These are phyloP conservation scores for Bipolaris bicolor DNA, from an alignment of 2,329 filamentous ascomycete species.

Conservation along the genomic window DNA sequence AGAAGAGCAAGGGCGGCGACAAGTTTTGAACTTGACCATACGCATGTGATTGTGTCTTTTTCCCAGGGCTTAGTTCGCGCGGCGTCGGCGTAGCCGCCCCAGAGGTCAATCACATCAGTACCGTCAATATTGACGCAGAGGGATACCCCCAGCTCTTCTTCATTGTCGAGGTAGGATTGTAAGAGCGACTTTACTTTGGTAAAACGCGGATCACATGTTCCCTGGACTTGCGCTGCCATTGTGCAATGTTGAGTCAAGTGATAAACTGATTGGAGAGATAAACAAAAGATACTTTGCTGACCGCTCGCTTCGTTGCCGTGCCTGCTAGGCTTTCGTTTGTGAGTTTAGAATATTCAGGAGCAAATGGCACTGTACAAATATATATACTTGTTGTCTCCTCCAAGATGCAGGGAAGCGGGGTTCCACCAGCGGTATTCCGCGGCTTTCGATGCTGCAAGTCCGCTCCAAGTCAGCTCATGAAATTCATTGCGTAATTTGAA, in stretches of 20 bases:
- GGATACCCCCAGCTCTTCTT: constrained; percentile 24
- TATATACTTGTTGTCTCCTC: no score
- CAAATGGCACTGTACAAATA: no score
- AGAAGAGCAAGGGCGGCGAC: constrained; percentile 20
- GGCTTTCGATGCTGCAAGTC: no score
- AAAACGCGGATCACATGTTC: constrained; percentile 24
- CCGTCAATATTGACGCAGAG: constrained; percentile 25
- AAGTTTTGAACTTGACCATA: constrained; percentile 28
- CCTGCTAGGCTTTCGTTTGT: no score
- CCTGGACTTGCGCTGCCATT: constrained; percentile 14
- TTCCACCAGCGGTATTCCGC: no score
- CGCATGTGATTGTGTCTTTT: constrained; percentile 24
- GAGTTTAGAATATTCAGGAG: no score
- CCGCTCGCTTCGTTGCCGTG: no score
- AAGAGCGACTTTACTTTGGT: constrained; percentile 13
- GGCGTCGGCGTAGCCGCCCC: constrained; percentile 24
- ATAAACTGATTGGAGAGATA: background rate
- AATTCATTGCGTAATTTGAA: no score
- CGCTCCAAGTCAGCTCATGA: no score
- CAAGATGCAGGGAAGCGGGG: no score
- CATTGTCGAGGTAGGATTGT: constrained; percentile 19
- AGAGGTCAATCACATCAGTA: constrained; percentile 27
- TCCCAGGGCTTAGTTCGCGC: constrained; percentile 18
- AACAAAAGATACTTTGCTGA: no score
- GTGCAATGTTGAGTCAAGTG: background rate